Evolutionary conservation across 2,329 filamentous ascomycete species (phyloP), one percentile per base, ranked within the genome.

Genomic region (Xylariaceae sp.): DNA sequence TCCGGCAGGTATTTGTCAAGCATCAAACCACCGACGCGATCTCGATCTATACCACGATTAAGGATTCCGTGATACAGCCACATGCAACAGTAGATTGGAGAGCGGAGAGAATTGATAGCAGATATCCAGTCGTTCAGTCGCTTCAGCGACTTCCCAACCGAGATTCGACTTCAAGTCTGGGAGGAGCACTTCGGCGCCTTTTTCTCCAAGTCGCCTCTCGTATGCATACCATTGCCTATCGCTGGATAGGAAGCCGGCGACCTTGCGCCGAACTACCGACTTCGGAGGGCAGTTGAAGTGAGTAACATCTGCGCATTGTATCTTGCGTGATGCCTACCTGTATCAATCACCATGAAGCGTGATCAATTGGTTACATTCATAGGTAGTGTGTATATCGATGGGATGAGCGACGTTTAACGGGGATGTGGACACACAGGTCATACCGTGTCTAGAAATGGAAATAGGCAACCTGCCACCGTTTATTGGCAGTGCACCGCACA

Each of bases 111-210:
- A 34, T 13, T 4, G 32, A 57, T 55, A 50, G n/a, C 53, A 8
- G 30, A 29, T 21, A 15, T 13, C 1, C 8, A 30, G 41, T 51
- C 48, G 5, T 54, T 59, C 22, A 21, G 37, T 41, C 51, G 48
- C 32, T 59, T 59, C 48, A 8, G 36, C 32, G 51, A 59, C 16
- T 34, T 59, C 12, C 56, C 51, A n/a, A 22, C 46, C 7, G 57
- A 59, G 42, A 53, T 59, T 34, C 51, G 57, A 12, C 51, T 54
- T 40, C 46, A 57, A 34, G 55, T 56, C 32, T 59, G 56, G 57
- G 32, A 50, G 22, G 29, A 50, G 5, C 52, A 59, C 42, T 59
- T 59, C 22, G 30, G 47, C 39, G 52, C 54, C 8, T 57, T 54
- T 29, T 59, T 57, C 37, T 54, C 54, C 49, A 34, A 54, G 16